Base-by-base conservation (phyloP, 2,329 filamentous ascomycete genomes). In the Incumbomyces delicatus region DNA sequence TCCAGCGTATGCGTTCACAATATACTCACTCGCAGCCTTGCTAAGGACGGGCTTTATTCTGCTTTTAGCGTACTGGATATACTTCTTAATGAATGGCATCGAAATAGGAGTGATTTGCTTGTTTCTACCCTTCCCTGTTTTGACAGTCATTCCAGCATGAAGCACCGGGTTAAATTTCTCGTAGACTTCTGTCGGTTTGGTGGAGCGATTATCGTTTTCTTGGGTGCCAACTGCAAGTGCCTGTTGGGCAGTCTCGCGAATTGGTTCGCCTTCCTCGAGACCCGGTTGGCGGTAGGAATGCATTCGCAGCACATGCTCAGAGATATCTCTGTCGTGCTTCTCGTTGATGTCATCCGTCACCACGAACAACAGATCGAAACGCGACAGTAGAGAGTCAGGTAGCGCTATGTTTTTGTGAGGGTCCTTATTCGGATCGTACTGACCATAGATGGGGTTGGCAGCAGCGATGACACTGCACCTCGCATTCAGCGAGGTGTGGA, bases 21-120 rank as follows among this genome's bases (percentile, higher is more conserved):
- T 94, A 53, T 94, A 86, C 57, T 95, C 87, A 10, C 88, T 87
- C 5, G 92, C 90, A 37, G 87, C 87, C 61, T 92, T 87, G 0
- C 89, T 95, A 51, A 98, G 72, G 34, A 94, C 73, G 0, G 92
- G 92, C 75, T 88, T 94, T 60, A 95, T 77, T 61, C 92, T 76
- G 31, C 79, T 85, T 71, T 98, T 98, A 54, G 92, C 88, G 65
- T 98, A 98, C 63, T 98, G 92, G 38, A 98, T 94, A 66, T 95
- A 98, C 69, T 98, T 98, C 72, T 98, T 98, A 73, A 98, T 88
- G 68, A 98, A 98, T 0, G 89, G 86, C 50, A 98, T 95, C 68
- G 86, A 94, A 45, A 98, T 73, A 4, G 55, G 55, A 13, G 48
- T 52, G 12, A 98, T 86, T 54, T 84, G 83, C 64, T 85, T 85